These are phyloP conservation scores for Candolleomyces eurysporus DNA, from an alignment of 768 basidiomycete genomes.

Conservation along the genomic window DNA sequence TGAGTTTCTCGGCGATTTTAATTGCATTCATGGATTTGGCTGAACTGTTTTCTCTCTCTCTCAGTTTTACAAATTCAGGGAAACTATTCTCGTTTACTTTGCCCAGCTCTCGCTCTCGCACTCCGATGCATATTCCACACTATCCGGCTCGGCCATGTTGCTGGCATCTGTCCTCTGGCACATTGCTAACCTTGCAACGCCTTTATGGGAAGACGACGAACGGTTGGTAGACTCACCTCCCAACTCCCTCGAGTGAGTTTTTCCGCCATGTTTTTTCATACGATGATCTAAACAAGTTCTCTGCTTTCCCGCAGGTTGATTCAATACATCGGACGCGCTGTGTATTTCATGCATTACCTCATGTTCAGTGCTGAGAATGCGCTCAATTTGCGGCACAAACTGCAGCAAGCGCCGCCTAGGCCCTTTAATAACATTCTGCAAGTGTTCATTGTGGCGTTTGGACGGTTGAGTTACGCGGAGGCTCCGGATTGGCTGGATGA, in stretches of 20 bases:
- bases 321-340: constrained; percentile 47
- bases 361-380: constrained; percentile 48
- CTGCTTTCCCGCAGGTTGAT: constrained; percentile 40
- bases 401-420: constrained; percentile 52
- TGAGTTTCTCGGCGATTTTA: constrained; percentile 17
- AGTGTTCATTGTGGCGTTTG: constrained; percentile 74
- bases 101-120: constrained; percentile 39
- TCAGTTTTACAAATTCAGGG: constrained; percentile 23
- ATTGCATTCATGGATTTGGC: neutral
- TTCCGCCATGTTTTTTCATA: neutral
- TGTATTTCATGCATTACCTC: constrained; percentile 63
- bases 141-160: constrained; percentile 49
- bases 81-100: constrained; percentile 39
- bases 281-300: neutral
- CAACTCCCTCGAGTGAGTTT: constrained; percentile 33
- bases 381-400: constrained; percentile 54
- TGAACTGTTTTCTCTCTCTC: neutral
- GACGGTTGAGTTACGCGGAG: constrained; percentile 70
- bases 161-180: constrained; percentile 65
- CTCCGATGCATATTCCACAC: constrained; percentile 32
- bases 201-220: constrained; percentile 68
- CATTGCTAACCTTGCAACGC: constrained; percentile 48
- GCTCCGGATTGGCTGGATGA: constrained; percentile 57
- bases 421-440: constrained; percentile 63
- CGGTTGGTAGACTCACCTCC: constrained; percentile 34